Base-by-base conservation (phyloP, 2,329 filamentous ascomycete genomes). In the Aureobasidium sp. region DNA sequence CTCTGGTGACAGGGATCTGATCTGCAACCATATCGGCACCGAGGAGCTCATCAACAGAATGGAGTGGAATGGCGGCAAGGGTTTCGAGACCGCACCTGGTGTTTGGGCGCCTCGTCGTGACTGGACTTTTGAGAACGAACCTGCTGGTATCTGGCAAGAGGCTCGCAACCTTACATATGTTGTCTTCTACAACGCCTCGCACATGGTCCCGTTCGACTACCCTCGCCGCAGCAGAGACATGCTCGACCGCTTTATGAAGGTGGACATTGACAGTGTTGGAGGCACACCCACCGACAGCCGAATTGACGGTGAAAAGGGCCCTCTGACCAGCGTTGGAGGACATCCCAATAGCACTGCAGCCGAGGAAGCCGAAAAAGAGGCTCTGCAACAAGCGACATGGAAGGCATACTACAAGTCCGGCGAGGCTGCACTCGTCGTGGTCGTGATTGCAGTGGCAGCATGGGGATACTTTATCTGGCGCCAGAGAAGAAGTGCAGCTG, bases 161-260 rank as follows among this genome's bases (percentile, higher is more conserved):
- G 93, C 94, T 1, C 86, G 95, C 66, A 99, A 99, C 75, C 77
- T 99, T 64, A 97, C 94, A 0, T 99, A 99, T 71, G 87, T 99
- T 35, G 81, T 95, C 44, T 96, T 97, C 76, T 90, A 96, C 79
- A 96, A 99, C 74, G 86, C 91, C 17, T 96, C 90, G 54, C 94
- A 99, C 75, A 99, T 99, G 94, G 94, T 99, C 1, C 95, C 94
- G 0, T 97, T 94, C 70, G 93, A 99, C 74, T 89, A 89, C 68
- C 87, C 93, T 1, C 86, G 91, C 52, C 87, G 91, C 64, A 89
- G 87, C 22, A 85, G 93, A 64, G 94, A 97, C 73, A 99, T 99
- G 94, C 85, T 99, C 17, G 93, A 99, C 75, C 89, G 94, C 44
- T 96, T 99, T 77, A 91, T 97, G 82, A 85, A 85, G 53, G 90